Percentiles rank a stretch among this genome's conserved stretches.
Conservation (phyloP, 768 basidiomycete species). For the Krasilnikovozyma curviuscula region DNA sequence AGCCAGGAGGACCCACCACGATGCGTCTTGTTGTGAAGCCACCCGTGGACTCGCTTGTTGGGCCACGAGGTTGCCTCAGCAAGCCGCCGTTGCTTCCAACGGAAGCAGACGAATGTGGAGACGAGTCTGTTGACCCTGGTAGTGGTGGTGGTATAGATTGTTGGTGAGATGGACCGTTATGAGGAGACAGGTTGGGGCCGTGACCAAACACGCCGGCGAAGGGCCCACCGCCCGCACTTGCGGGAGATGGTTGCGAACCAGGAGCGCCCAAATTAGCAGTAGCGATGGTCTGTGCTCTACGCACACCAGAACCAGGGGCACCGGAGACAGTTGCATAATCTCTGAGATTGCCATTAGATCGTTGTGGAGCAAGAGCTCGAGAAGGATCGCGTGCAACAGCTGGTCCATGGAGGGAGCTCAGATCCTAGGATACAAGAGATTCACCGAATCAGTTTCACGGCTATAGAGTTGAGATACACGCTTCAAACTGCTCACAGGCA, state of each 20-base stretch:
- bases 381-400: constrained; percentile 24
- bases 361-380: constrained; percentile 21
- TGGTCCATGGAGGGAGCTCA: constrained; percentile 22
- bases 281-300: no score
- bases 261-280: constrained; percentile 53
- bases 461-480: constrained; percentile 8
- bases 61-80: constrained; percentile 68
- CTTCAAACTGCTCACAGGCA: constrained; percentile 99
- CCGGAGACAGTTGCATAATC: constrained; percentile 54
- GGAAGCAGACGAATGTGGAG: constrained; percentile 20
- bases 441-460: neutral
- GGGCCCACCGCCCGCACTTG: constrained; percentile 42
- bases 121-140: no score
- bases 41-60: no score
- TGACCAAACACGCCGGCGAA: constrained; percentile 28
- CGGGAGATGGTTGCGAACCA: constrained; percentile 42
- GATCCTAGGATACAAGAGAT: neutral
- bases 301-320: no score
- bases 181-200: constrained; percentile 31
- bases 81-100: constrained; percentile 36
- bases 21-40: no score
- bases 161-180: constrained; percentile 60
- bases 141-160: constrained; percentile 32
- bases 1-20: no score
- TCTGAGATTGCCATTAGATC: constrained; percentile 26